A percentile compares a stretch with the other conserved stretches of the same genome.
Evolutionary conservation across 495 filamentous ascomycete species (phyloP).

Genomic region (Jackrogersella multiformis): DNA sequence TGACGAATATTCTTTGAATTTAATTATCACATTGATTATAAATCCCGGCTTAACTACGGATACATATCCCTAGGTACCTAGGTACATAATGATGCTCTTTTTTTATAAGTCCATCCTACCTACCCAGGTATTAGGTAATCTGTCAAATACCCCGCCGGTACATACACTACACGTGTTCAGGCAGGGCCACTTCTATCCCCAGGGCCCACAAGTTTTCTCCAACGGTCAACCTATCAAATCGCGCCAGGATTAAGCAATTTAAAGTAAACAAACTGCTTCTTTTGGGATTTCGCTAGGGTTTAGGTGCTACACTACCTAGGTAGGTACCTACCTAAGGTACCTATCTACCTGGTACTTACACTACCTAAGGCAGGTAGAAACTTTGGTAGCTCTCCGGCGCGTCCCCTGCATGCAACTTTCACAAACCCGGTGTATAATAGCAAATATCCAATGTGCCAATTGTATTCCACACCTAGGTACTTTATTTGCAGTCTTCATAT

Average conservation of each 20-base stretch:
- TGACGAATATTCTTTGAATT: neutral
- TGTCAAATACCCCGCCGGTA: slow-evolving; percentile 15
- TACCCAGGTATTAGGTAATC: too few species aligned
- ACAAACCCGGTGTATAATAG: slow-evolving; percentile 11
- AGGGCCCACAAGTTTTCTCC: too few species aligned
- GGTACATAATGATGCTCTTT: too few species aligned
- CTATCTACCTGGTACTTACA: too few species aligned
- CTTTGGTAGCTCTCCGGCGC: slow-evolving; percentile 28
- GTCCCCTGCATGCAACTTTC: slow-evolving; percentile 26
- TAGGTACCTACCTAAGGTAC: too few species aligned
- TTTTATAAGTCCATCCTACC: too few species aligned
- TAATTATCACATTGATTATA: neutral
- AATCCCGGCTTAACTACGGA: slow-evolving; percentile 9
- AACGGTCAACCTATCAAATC: slow-evolving; percentile 17
- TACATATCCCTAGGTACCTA: too few species aligned
- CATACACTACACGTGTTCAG: slow-evolving; percentile 31
- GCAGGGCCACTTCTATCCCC: slow-evolving; percentile 13
- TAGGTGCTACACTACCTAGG: too few species aligned
- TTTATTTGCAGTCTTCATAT: slow-evolving; percentile 2
- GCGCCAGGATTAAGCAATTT: slow-evolving; percentile 29
- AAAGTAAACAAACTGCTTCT: slow-evolving; percentile 50
- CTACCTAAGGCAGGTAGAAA: too few species aligned
- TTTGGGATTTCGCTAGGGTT: slow-evolving; percentile 31
- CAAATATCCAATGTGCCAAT: slow-evolving; percentile 6
- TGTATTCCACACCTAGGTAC: slow-evolving; percentile 12